Conservation (phyloP, 768 basidiomycete genomes). For the Polyporus arcularius region DNA sequence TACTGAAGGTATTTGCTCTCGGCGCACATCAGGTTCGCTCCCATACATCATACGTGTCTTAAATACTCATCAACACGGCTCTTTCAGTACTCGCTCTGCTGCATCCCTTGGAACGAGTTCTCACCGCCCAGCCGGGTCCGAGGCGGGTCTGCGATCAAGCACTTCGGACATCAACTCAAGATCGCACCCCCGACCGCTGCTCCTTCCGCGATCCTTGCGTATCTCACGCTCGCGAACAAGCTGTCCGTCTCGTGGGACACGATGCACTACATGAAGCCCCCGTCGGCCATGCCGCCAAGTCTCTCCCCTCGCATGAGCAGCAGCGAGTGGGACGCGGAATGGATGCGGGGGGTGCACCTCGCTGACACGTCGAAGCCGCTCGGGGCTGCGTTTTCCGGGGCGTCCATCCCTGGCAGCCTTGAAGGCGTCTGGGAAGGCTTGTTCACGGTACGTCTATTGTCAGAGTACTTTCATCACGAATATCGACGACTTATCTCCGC, state of each 20-base stretch:
- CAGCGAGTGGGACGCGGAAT: constrained; percentile 71
- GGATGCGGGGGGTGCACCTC: constrained; percentile 42
- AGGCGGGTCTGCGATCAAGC: constrained; percentile 17
- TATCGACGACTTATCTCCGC: constrained; percentile 25
- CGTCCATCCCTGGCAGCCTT: constrained; percentile 65
- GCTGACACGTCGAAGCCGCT: constrained; percentile 33
- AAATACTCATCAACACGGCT: not conserved
- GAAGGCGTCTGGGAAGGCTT: constrained; percentile 82
- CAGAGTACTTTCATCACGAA: not conserved
- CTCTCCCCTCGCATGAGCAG: constrained; percentile 30
- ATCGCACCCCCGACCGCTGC: constrained; percentile 64
- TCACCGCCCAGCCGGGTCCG: constrained; percentile 33
- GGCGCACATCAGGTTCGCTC: constrained; percentile 62
- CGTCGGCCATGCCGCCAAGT: constrained; percentile 25
- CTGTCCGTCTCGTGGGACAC: constrained; percentile 25
- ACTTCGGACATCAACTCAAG: constrained; percentile 32
- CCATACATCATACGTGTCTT: constrained; percentile 17
- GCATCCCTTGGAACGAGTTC: constrained; percentile 61
- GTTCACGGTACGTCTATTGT: constrained; percentile 57
- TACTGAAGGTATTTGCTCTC: constrained; percentile 63
- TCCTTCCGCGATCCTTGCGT: constrained; percentile 71
- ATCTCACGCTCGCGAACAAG: constrained; percentile 51
- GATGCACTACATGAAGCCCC: constrained; percentile 28
- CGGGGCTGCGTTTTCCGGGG: constrained; percentile 39
- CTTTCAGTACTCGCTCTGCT: constrained; percentile 61